Conservation (phyloP, 1,284 basidiomycete species). For the Boletus sp. region DNA sequence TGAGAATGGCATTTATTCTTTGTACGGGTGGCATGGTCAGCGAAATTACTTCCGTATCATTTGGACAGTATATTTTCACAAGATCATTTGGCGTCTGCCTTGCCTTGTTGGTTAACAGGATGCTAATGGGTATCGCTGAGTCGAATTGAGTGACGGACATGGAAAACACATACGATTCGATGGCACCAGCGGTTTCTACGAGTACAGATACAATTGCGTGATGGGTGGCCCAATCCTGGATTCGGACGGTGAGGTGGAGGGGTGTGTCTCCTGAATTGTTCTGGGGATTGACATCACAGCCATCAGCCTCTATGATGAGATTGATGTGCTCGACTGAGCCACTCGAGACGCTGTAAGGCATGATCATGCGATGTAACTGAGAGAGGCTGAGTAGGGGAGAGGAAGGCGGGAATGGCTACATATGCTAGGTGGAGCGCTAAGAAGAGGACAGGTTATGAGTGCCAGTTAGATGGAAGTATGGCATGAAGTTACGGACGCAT, state of each 20-base stretch:
- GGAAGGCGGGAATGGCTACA: conserved; percentile 15
- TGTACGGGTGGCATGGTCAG: conserved; percentile 30
- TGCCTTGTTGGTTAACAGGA: conserved; percentile 31
- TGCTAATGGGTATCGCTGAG: conserved; percentile 23
- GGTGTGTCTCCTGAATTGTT: conserved; percentile 36
- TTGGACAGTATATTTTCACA: conserved; percentile 29
- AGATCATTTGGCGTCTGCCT: conserved; percentile 32
- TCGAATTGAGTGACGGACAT: background rate
- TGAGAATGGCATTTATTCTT: conserved; percentile 22
- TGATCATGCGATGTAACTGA: background rate
- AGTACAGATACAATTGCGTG: conserved; percentile 28
- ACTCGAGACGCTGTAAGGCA: conserved; percentile 24
- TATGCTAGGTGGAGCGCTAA: conserved; percentile 40
- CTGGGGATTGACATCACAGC: conserved; percentile 37
- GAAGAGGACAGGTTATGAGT: conserved; percentile 19
- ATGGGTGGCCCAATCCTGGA: conserved; percentile 23
- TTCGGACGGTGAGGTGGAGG: conserved; percentile 33
- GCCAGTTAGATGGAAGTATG: conserved; percentile 1
- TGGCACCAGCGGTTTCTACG: conserved; percentile 32
- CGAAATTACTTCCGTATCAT: conserved; percentile 24
- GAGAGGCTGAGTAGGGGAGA: background rate
- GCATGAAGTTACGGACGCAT: conserved; percentile 31
- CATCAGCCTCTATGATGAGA: conserved; percentile 32
- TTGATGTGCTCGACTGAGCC: conserved; percentile 25
- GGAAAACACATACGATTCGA: conserved; percentile 31